These are phyloP conservation scores for Alternaria rosae DNA, from an alignment of 2,329 filamentous ascomycete species.

Conservation along the genomic window DNA sequence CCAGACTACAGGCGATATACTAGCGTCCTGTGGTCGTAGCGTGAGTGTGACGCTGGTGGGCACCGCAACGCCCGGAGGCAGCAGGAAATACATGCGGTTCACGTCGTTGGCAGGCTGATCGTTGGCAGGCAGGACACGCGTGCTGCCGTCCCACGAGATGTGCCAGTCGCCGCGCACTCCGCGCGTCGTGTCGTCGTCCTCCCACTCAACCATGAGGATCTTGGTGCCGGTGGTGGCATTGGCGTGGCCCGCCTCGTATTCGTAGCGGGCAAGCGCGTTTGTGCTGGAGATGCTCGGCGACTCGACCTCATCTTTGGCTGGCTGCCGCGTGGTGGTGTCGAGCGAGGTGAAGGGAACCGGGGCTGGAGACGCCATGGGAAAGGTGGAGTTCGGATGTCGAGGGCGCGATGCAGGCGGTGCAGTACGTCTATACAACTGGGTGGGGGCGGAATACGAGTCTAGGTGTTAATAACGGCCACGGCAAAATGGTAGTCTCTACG, in stretches of 20 bases:
- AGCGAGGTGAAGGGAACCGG: conserved; percentile 52
- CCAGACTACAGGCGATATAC: conserved; percentile 56
- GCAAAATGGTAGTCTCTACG: conserved; percentile 39
- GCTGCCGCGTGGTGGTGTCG: conserved; percentile 47
- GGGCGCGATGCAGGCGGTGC: conserved; percentile 38
- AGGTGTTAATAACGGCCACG: conserved; percentile 41
- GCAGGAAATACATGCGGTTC: conserved; percentile 79
- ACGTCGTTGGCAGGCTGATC: conserved; percentile 61
- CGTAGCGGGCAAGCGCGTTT: conserved; percentile 80
- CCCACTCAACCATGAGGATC: conserved; percentile 93
- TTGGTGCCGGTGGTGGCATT: conserved; percentile 78
- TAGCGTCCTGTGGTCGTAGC: conserved; percentile 57
- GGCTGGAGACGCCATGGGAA: conserved; percentile 45
- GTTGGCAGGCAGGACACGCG: conserved; percentile 71
- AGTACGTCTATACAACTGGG: conserved; percentile 35
- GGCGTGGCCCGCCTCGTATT: conserved; percentile 78
- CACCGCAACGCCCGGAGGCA: conserved; percentile 74
- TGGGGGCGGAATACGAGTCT: conserved; percentile 44
- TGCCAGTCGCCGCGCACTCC: conserved; percentile 69
- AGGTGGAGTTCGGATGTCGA: conserved; percentile 31
- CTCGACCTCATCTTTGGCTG: conserved; percentile 52
- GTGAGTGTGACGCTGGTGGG: conserved; percentile 75
- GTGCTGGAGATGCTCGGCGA: conserved; percentile 58
- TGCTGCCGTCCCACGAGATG: conserved; percentile 84
- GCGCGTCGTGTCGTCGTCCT: conserved; percentile 64